Conservation (phyloP, 495 filamentous ascomycete species). For the Trichoderma asperelloides region DNA sequence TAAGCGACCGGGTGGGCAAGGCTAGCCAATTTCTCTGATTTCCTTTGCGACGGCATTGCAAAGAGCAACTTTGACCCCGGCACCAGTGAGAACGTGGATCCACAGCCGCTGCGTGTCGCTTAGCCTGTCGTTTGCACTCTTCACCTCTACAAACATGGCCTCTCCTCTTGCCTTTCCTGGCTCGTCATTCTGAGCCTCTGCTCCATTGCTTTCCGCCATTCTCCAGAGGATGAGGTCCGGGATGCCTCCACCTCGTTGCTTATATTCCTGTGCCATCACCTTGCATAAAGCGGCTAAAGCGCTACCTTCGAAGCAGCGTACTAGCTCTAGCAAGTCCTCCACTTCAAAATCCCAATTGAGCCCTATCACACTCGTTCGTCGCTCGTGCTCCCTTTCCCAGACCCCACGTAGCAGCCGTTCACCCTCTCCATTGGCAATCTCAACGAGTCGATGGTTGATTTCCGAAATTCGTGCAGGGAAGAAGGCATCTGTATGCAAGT, state of each 20-base stretch:
- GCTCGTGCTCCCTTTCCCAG: slow-evolving; percentile 53
- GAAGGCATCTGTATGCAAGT: slow-evolving; percentile 90
- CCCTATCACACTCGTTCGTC: slow-evolving; percentile 75
- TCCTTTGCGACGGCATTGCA: slow-evolving; percentile 81
- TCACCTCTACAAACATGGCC: slow-evolving; percentile 84
- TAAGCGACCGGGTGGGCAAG: not conserved
- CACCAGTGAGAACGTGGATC: slow-evolving; percentile 85
- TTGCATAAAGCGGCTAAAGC: slow-evolving; percentile 79
- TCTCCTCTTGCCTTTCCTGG: slow-evolving; percentile 27
- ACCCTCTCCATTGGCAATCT: slow-evolving; percentile 72
- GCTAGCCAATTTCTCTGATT: slow-evolving; percentile 29
- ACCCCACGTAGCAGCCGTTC: slow-evolving; percentile 56
- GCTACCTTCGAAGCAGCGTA: slow-evolving; percentile 66
- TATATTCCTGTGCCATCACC: slow-evolving; percentile 91
- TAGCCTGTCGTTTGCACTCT: slow-evolving; percentile 89
- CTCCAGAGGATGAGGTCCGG: slow-evolving; percentile 92
- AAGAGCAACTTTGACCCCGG: slow-evolving; percentile 77
- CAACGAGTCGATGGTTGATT: slow-evolving; percentile 79
- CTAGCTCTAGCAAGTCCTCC: slow-evolving; percentile 74
- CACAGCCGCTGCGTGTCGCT: slow-evolving; percentile 95
- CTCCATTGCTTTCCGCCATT: slow-evolving; percentile 18
- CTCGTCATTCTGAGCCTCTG: slow-evolving; percentile 13
- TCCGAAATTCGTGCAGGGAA: slow-evolving; percentile 75
- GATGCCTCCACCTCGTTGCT: slow-evolving; percentile 74
- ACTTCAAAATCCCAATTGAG: slow-evolving; percentile 83